Conservation (phyloP, 257 asterid species). For the Solanum virginianum region DNA sequence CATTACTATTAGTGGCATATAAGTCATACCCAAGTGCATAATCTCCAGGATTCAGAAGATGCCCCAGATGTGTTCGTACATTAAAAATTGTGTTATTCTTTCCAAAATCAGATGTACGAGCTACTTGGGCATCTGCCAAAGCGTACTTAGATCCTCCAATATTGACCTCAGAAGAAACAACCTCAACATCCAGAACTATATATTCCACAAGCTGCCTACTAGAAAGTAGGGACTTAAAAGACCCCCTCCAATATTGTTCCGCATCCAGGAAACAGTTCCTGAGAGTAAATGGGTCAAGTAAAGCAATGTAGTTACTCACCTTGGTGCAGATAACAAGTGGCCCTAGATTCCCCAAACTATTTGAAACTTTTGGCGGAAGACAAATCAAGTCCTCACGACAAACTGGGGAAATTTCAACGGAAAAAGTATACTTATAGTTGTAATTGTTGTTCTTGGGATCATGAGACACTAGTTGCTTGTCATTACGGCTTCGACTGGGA, state of each 20-base stretch:
- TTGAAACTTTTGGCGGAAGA: constrained; percentile 33
- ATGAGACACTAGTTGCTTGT: constrained; percentile 42
- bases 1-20: constrained; percentile 25
- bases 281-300: constrained; percentile 37
- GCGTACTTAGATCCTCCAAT: constrained; percentile 25
- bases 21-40: constrained; percentile 51
- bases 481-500: constrained; percentile 27
- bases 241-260: constrained; percentile 34
- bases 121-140: constrained; percentile 44
- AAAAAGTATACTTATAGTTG: constrained; percentile 37
- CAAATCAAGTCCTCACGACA: constrained; percentile 51
- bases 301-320: constrained; percentile 30
- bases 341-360: constrained; percentile 37
- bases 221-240: constrained; percentile 37
- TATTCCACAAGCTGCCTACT: constrained; percentile 45
- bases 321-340: constrained; percentile 33
- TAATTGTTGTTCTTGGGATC: constrained; percentile 36
- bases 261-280: constrained; percentile 30
- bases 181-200: constrained; percentile 17
- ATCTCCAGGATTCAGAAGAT: constrained; percentile 38
- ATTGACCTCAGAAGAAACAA: constrained; percentile 22
- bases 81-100: constrained; percentile 14
- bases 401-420: constrained; percentile 39
- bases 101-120: constrained; percentile 46
- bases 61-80: constrained; percentile 47